Base-by-base conservation (phyloP, 192 early-diverging fungal genomes). In the Coemansia sp. region DNA sequence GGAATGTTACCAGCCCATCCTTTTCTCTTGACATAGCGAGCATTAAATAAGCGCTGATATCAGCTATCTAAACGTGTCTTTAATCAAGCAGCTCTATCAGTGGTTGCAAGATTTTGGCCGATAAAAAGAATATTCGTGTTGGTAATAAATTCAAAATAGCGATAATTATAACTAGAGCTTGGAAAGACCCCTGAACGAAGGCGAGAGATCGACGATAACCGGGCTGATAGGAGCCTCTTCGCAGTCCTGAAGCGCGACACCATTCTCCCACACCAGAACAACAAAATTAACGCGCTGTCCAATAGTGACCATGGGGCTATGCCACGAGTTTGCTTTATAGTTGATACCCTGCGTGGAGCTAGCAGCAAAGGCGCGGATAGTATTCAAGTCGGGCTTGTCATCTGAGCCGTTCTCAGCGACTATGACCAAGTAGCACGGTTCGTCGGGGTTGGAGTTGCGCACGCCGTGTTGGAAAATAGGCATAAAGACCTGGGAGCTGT, bases 291-390 rank as follows among this genome's bases (percentile, higher is more conserved):
- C 85, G 42, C 77, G 78, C 64, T 84, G 64, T 55, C 88, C 86
- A 10, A 94, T 70, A 8, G 85, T 87, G 50, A 96, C 85, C 93
- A 96, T 95, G 17, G 94, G 94, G 76, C 94, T 92, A 73, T 96
- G 95, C 95, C 95, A 96, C 50, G 89, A 86, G 70, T 91, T 92
- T 14, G 88, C 84, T 60, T 84, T 78, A 75, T 96, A 96, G 77
- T 88, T 94, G 67, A 96, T 87, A 2, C 92, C 95, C 80, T 95
- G 93, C 9, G 80, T 87, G 17, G 80, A 84, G 63, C 69, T 78
- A 17, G 87, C 92, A 28, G 91, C 77, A 74, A 95, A 95, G 2
- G 92, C 92, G 23, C 85, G 87, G 19, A 96, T 65, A 2, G 93
- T 92, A 49, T 64, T 73, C 72, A 91, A 64, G 73, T 94, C 89